These are phyloP conservation scores for Nicotiana attenuata DNA, from an alignment of 257 asterid genomes.

Conservation along the genomic window DNA sequence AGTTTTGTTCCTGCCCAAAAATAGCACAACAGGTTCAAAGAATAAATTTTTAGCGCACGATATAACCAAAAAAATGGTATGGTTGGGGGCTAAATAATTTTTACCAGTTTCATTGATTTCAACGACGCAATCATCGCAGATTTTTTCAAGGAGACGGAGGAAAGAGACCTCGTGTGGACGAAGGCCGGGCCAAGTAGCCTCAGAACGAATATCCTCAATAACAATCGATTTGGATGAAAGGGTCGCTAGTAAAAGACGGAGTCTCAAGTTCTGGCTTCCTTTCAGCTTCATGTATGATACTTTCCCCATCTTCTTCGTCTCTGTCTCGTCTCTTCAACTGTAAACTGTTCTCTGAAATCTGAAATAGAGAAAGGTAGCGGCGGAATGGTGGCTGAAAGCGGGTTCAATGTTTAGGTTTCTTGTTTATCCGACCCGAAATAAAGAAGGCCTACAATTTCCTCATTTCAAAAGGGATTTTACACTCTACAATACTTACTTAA, in stretches of 20 bases:
- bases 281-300: conserved; percentile 45
- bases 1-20: conserved; percentile 58
- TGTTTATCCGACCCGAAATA: too few species aligned
- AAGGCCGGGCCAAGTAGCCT: conserved; percentile 68
- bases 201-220: conserved; percentile 78
- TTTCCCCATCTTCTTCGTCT: conserved; percentile 40
- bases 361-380: too few species aligned
- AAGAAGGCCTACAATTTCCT: too few species aligned
- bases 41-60: background rate
- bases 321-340: too few species aligned
- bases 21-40: background rate
- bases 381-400: too few species aligned
- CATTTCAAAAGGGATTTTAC: too few species aligned
- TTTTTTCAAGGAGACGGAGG: conserved; percentile 67
- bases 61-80: background rate
- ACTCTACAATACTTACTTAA: too few species aligned
- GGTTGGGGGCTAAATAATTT: background rate
- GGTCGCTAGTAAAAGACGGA: conserved; percentile 73
- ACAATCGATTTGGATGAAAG: conserved; percentile 65
- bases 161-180: conserved; percentile 69
- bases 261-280: conserved; percentile 71
- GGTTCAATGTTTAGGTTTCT: too few species aligned
- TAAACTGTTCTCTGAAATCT: too few species aligned
- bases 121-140: conserved; percentile 67
- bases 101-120: conserved; percentile 82